These are phyloP conservation scores for Capsicum baccatum DNA, from an alignment of 257 asterid species.

Conservation along the genomic window DNA sequence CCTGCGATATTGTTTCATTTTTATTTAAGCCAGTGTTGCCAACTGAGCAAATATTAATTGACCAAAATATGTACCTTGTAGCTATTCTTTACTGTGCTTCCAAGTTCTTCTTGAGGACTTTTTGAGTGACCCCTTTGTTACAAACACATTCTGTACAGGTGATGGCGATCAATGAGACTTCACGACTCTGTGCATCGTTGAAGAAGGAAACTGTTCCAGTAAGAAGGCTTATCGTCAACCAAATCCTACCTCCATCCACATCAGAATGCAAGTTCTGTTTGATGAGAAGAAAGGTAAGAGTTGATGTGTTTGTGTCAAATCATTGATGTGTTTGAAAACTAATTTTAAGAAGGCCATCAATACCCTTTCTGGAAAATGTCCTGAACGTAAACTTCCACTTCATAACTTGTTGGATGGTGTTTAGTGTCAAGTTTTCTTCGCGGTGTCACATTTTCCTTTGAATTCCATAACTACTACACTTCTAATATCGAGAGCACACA, in stretches of 20 bases:
- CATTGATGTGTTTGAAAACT: background rate
- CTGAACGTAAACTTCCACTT: background rate
- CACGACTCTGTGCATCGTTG: slow-evolving; percentile 70
- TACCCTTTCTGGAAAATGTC: background rate
- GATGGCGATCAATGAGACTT: slow-evolving; percentile 80
- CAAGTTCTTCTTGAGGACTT: background rate
- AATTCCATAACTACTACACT: background rate
- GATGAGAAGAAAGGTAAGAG: slow-evolving; percentile 65
- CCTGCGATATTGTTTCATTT: no score
- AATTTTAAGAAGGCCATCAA: background rate
- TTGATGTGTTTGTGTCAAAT: slow-evolving; percentile 1
- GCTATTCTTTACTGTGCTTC: background rate
- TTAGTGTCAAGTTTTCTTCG: background rate
- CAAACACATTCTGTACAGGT: slow-evolving; percentile 45
- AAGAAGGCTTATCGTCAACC: slow-evolving; percentile 66
- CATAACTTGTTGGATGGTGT: background rate
- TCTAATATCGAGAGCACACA: background rate
- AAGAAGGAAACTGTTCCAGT: slow-evolving; percentile 75
- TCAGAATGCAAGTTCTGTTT: slow-evolving; percentile 83
- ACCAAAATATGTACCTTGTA: background rate
- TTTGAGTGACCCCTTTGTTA: slow-evolving; percentile 24
- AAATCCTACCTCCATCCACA: slow-evolving; percentile 61
- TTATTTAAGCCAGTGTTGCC: no score
- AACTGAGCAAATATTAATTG: no score
- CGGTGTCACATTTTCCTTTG: background rate